Percentiles rank a stretch among this genome's conserved stretches.
Conservation (phyloP, 1,139 yeast species). For the Torulaspora globosa region DNA sequence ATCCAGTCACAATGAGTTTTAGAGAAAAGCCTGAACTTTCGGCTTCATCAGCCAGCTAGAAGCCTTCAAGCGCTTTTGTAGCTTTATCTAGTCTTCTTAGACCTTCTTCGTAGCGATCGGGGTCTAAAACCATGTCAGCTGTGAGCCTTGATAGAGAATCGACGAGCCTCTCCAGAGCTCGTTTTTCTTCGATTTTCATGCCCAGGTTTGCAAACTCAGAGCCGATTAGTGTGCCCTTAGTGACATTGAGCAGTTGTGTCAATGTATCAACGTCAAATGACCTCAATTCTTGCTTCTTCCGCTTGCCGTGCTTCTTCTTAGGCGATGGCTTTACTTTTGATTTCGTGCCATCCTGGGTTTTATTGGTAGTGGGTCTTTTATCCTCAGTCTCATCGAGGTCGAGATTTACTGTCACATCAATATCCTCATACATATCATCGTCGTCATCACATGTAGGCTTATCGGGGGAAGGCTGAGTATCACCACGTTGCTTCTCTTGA, state of each 20-base stretch:
- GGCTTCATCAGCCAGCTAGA: slow-evolving; percentile 27
- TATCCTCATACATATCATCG: slow-evolving; percentile 19
- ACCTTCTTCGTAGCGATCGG: slow-evolving; percentile 76
- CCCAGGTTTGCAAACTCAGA: slow-evolving; percentile 68
- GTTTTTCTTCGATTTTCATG: slow-evolving; percentile 72
- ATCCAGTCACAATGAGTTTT: background rate
- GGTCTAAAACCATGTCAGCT: slow-evolving; percentile 84
- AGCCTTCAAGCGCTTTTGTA: slow-evolving; percentile 80
- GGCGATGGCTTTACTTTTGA: slow-evolving; percentile 5
- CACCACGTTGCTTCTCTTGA: slow-evolving; percentile 8
- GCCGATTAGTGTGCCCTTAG: slow-evolving; percentile 46
- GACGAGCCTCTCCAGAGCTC: slow-evolving; percentile 74
- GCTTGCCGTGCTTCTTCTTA: slow-evolving; percentile 10
- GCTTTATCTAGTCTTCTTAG: slow-evolving; percentile 74
- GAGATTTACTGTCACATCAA: slow-evolving; percentile 12
- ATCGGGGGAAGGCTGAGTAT: background rate
- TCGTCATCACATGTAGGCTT: background rate
- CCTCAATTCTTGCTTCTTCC: slow-evolving; percentile 35
- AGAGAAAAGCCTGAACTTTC: too few relatives aligned
- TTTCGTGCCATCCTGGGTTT: background rate
- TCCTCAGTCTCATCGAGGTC: slow-evolving; percentile 2
- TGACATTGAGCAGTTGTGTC: slow-evolving; percentile 55
- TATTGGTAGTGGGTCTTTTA: slow-evolving; percentile 4
- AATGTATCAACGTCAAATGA: slow-evolving; percentile 59
- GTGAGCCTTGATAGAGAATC: slow-evolving; percentile 81